Percentiles rank a stretch among this genome's conserved stretches.
Conservation (phyloP, 2,329 filamentous ascomycete genomes). For the Diaporthe australafricana region DNA sequence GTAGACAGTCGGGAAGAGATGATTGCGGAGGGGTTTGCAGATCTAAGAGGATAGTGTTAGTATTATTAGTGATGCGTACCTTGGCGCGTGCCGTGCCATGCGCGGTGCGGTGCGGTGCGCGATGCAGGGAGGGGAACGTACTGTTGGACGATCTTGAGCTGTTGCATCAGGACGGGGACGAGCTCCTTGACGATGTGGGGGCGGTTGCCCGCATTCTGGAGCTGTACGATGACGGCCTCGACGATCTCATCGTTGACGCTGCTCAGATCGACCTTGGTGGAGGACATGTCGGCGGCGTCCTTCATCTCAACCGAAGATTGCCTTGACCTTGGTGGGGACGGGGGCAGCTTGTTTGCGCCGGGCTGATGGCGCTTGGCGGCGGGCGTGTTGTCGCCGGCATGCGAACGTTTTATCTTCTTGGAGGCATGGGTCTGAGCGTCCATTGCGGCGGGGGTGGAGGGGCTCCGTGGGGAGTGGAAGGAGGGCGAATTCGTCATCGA, state of each 20-base stretch:
- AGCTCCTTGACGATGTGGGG: slow-evolving; percentile 96
- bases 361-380: slow-evolving; percentile 46
- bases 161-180: slow-evolving; percentile 79
- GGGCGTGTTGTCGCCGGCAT: slow-evolving; percentile 60
- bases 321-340: slow-evolving; percentile 69
- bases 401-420: slow-evolving; percentile 84
- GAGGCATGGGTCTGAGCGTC: slow-evolving; percentile 52
- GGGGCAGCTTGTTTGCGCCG: slow-evolving; percentile 82
- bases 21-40: slow-evolving; percentile 93
- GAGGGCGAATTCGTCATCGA: slow-evolving; percentile 46
- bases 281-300: slow-evolving; percentile 48
- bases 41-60: slow-evolving; percentile 67
- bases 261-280: slow-evolving; percentile 77
- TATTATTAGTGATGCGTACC: slow-evolving; percentile 32
- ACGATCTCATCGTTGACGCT: slow-evolving; percentile 96
- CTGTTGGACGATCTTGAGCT: slow-evolving; percentile 89
- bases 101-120: slow-evolving; percentile 33
- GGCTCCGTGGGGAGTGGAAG: slow-evolving; percentile 40
- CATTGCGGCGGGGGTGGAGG: slow-evolving; percentile 29
- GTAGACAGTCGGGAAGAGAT: slow-evolving; percentile 91
- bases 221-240: slow-evolving; percentile 86
- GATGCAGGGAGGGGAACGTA: slow-evolving; percentile 62
- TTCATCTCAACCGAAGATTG: slow-evolving; percentile 54
- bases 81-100: not conserved
- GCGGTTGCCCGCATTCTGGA: slow-evolving; percentile 90